Percentiles rank a stretch among this genome's conserved stretches.
Evolutionary conservation across 2,329 filamentous ascomycete species (phyloP).

Genomic region (Arthrocladium fulminans): DNA sequence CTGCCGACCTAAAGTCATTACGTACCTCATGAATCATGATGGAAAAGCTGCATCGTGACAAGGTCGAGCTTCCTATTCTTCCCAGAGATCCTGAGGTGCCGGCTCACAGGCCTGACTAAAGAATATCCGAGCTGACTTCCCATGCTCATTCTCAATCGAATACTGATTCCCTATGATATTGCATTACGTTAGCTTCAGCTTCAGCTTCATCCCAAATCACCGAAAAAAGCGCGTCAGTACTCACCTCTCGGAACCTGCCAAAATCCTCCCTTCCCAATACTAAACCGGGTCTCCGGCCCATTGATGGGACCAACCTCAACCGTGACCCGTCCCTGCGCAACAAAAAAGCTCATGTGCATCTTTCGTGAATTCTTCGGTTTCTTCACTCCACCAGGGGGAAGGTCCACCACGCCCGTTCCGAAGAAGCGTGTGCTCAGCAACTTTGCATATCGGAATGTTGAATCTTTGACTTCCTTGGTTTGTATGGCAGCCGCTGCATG

Average conservation of each 20-base stretch:
- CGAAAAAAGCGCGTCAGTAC: constrained; percentile 27
- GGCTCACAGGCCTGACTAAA: constrained; percentile 75
- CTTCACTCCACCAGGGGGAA: constrained; percentile 76
- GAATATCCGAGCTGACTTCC: constrained; percentile 68
- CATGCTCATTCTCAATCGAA: constrained; percentile 65
- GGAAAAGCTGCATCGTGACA: not conserved
- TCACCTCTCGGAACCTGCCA: constrained; percentile 93
- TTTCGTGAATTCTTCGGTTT: constrained; percentile 82
- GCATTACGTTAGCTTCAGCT: too few species aligned
- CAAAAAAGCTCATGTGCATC: constrained; percentile 97
- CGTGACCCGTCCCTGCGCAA: constrained; percentile 70
- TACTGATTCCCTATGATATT: constrained; percentile 77
- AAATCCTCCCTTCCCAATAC: constrained; percentile 76
- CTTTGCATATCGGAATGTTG: constrained; percentile 78
- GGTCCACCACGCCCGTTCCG: constrained; percentile 79
- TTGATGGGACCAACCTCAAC: constrained; percentile 62
- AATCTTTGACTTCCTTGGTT: constrained; percentile 45
- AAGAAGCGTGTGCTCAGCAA: constrained; percentile 77
- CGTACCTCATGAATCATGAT: not conserved
- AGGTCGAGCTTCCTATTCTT: not conserved
- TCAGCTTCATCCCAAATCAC: not conserved
- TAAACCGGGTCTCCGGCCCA: constrained; percentile 50
- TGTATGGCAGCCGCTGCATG: constrained; percentile 50
- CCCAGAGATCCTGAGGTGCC: not conserved
- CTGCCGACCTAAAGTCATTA: too few species aligned